Base-by-base conservation (phyloP, 1,139 yeast species). In the Geotrichum klebahnii region DNA sequence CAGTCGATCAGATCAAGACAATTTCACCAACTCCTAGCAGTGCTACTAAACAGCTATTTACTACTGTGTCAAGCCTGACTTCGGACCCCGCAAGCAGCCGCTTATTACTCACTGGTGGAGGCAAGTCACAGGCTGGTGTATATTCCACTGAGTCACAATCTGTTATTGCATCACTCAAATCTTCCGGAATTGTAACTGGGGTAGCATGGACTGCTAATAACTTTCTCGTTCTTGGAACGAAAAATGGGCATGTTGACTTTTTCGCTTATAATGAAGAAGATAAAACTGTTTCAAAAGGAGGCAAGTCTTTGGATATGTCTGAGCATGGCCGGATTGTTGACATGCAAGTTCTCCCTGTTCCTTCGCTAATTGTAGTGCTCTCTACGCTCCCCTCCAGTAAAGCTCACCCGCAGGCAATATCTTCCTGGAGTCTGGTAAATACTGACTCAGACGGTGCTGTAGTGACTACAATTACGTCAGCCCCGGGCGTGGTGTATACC, bases 121-220 rank as follows among this genome's bases (percentile, higher is more conserved):
- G 62, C n/a, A 60, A 60, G 47, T 47, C 56, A 12, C 56, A 53
- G 14, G 61, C 56, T 9, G 61, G 61, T 3, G 52, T 60, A 10
- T 59, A 44, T 37, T 57, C 62, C 6, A 37, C 51, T 3, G 46
- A 51, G 3, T 44, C 46, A 5, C 44, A 53, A 17, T 29, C 50
- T 16, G 23, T 56, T 10, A 40, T 34, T 5, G 29, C 48, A 16
- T 38, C 48, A 10, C 40, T 53, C 34, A 56, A 52, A 29, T 54
- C 60, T n/a, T 44, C 58, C 5, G 55, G 64, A 1, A 60, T 63
- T n/a, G 60, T 67, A 12, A 51, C 64, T 0, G 54, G 61, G 1
- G 52, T 57, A 8, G 54, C 59, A 8, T 68, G 69, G 59, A 32
- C 51, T 14, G 24, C 52, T 8, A 50, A 47, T n/a, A 38, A 44